Evolutionary conservation across 805 yeast genomes (phyloP), one percentile per base, ranked within the genome.

Genomic region (Saturnispora gosingensis): DNA sequence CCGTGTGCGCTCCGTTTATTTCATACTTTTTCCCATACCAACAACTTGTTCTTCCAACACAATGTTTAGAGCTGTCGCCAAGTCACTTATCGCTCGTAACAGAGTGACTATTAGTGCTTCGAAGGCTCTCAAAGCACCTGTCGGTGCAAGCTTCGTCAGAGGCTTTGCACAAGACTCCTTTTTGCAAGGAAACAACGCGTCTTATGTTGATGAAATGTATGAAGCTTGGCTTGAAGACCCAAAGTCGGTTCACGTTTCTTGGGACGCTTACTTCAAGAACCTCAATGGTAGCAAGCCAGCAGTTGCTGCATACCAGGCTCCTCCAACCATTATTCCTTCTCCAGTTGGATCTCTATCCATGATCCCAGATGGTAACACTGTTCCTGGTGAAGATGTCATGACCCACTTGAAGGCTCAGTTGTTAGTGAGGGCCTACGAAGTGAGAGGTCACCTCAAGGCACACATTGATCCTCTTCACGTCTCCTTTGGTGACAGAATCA

Each of bases 181-280:
- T 69, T 72, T 90, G 59, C 86, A 85, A 59, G 80, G 93, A 54
- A 81, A 82, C 67, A 87, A 87, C 69, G 93, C 96, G 56, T 82
- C 82, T 63, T 93, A 93, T 70, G 86, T 93, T 61, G 99, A 93
- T 70, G 97, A 93, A 74, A 93, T 93, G 99, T 93, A 89, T 71
- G 81, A 81, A 57, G 90, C 96, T 48, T 93, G 98, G 98, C 78
- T 81, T 63, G 69, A 80, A 58, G 99, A 93, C 67, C 99, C 98
- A 30, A 56, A 74, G 43, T 81, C 91, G 50, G 99, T 93, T 43
- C 99, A 93, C 69, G 83, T 82, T 40, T 90, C 97, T 24, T 93
- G 99, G 99, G 85, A 88, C 67, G 90, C 96, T 7, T 93, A 93
- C 73, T 93, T 93, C 78, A 85, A 85, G 71, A 91, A 91, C 76